Evolutionary conservation across 257 asterid species (phyloP).

Genomic region (Gentiana dahurica): DNA sequence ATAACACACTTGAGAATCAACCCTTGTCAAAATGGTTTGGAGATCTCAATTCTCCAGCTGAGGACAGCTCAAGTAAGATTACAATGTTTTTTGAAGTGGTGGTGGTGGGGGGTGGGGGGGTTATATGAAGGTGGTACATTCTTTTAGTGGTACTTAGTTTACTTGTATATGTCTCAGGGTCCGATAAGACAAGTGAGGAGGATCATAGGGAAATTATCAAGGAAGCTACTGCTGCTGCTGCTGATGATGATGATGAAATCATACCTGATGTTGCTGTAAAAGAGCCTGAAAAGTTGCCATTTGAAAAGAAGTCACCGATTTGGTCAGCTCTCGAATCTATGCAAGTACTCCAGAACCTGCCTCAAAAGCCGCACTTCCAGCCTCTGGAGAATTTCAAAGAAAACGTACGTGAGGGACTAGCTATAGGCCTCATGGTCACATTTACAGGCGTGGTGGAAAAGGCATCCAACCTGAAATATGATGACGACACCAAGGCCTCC

Average conservation of each 20-base stretch:
- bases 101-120: too few species aligned
- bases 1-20: slow-evolving; percentile 35
- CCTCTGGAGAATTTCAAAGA: slow-evolving; percentile 44
- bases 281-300: slow-evolving; percentile 44
- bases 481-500: slow-evolving; percentile 25
- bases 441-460: slow-evolving; percentile 48
- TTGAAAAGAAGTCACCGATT: slow-evolving; percentile 40
- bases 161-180: too few species aligned
- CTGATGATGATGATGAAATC: neutral
- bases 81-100: too few species aligned
- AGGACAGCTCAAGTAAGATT: slow-evolving; percentile 36
- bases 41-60: slow-evolving; percentile 30
- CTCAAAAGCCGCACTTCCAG: slow-evolving; percentile 84
- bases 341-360: slow-evolving; percentile 55
- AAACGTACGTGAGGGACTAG: slow-evolving; percentile 66
- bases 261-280: slow-evolving; percentile 1
- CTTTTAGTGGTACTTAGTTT: too few species aligned
- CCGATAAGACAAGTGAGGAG: slow-evolving; percentile 15
- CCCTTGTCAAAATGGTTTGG: slow-evolving; percentile 61
- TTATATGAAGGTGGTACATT: too few species aligned
- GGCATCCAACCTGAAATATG: slow-evolving; percentile 29
- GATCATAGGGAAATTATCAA: slow-evolving; percentile 6
- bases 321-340: slow-evolving; percentile 64
- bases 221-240: slow-evolving; percentile 8
- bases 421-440: slow-evolving; percentile 68